Conservation (phyloP, 805 yeast species). For the Kluyveromyces wickerhamii region DNA sequence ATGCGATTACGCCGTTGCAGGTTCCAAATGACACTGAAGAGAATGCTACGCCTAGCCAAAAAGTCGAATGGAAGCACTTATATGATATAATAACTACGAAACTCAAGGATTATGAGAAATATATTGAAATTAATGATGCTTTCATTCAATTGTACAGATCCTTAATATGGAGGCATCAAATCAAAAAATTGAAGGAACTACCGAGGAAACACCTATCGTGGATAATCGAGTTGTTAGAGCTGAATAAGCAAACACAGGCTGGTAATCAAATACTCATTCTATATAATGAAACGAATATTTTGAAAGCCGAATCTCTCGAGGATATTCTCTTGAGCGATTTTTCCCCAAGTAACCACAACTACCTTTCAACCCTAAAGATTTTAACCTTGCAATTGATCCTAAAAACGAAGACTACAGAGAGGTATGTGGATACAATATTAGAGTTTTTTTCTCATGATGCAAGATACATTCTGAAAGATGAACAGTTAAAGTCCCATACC, state of each 20-base stretch:
- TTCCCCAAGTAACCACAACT: constrained; percentile 14
- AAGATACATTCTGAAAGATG: constrained; percentile 17
- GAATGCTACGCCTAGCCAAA: not conserved
- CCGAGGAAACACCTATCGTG: constrained; percentile 19
- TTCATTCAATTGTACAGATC: constrained; percentile 6
- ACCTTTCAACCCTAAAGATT: constrained; percentile 22
- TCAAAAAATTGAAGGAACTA: constrained; percentile 9
- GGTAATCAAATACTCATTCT: constrained; percentile 15
- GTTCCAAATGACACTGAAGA: not conserved
- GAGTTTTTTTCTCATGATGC: constrained; percentile 20
- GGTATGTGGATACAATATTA: constrained; percentile 12
- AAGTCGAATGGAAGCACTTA: not conserved
- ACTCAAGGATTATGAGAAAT: constrained; percentile 2
- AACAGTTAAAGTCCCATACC: constrained; percentile 15
- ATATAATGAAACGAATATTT: constrained; percentile 18
- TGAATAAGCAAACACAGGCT: constrained; percentile 9
- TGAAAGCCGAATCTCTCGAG: constrained; percentile 10
- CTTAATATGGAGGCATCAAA: constrained; percentile 9
- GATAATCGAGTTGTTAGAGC: constrained; percentile 18
- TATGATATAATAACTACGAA: not conserved
- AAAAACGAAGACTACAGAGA: constrained; percentile 11
- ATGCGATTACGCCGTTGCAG: too few species aligned
- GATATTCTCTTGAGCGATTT: constrained; percentile 21
- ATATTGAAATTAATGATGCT: constrained; percentile 2
- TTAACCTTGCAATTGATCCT: constrained; percentile 23